Conservation (phyloP, 495 filamentous ascomycete species). For the Parathielavia hyrcaniae region DNA sequence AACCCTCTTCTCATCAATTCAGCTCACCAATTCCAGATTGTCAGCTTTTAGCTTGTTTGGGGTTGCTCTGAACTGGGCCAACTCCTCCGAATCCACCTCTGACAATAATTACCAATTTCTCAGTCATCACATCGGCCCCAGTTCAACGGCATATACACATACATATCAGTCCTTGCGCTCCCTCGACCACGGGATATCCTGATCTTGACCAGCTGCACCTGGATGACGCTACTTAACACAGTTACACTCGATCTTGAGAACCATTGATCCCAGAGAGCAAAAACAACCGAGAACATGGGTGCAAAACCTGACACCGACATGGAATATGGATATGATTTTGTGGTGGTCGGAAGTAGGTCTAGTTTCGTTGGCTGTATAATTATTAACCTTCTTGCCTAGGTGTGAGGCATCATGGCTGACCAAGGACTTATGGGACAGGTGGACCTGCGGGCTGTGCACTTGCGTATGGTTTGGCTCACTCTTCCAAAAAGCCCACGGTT, state of each 20-base stretch:
- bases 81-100: not conserved
- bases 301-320: constrained; percentile 4
- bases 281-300: not conserved
- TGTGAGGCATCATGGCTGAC: not conserved
- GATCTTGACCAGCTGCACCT: too few species aligned
- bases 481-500: constrained; percentile 41
- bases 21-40: too few species aligned
- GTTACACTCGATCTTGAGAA: not conserved
- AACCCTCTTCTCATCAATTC: too few species aligned
- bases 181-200: too few species aligned
- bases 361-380: not conserved
- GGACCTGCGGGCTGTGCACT: constrained; percentile 52
- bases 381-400: too few species aligned
- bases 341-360: constrained; percentile 50
- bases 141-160: too few species aligned
- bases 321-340: constrained; percentile 43
- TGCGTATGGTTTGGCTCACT: constrained; percentile 44
- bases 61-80: too few species aligned
- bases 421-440: constrained; percentile 38
- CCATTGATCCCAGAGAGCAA: not conserved
- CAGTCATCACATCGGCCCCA: too few species aligned
- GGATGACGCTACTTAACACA: too few species aligned
- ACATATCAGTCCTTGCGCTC: too few species aligned
- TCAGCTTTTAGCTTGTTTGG: too few species aligned
- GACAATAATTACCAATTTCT: too few species aligned